Evolutionary conservation across 805 yeast genomes (phyloP).

Genomic region (Jamesozyma gamospora): DNA sequence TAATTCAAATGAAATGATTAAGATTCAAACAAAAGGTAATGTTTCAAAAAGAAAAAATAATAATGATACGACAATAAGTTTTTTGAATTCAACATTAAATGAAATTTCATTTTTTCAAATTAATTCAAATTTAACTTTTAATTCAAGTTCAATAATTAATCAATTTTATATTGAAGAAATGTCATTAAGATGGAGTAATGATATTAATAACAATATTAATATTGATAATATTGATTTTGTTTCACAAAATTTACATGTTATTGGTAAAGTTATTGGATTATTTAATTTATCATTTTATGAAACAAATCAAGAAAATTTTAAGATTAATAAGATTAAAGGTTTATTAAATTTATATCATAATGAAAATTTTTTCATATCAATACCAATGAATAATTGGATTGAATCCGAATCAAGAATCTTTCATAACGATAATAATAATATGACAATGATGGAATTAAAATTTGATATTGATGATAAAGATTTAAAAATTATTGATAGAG

Average conservation of each 20-base stretch:
- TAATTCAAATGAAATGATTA: constrained; percentile 13
- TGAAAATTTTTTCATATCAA: constrained; percentile 34
- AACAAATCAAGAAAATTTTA: constrained; percentile 16
- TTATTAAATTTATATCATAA: constrained; percentile 32
- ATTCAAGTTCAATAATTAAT: constrained; percentile 22
- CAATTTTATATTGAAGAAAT: constrained; percentile 32
- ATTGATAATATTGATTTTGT: no score
- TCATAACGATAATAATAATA: constrained; percentile 11
- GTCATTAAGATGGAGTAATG: constrained; percentile 28
- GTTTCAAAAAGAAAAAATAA: constrained; percentile 2
- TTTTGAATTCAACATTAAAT: constrained; percentile 10
- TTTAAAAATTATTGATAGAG: constrained; percentile 33
- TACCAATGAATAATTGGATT: constrained; percentile 38
- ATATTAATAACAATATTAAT: no score
- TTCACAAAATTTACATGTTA: constrained; percentile 27
- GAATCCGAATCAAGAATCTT: constrained; percentile 31
- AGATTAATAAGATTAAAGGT: constrained; percentile 35
- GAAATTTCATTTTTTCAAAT: constrained; percentile 16
- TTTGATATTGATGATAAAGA: constrained; percentile 36
- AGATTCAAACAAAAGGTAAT: constrained; percentile 12
- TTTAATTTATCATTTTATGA: constrained; percentile 28
- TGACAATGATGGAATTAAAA: constrained; percentile 28
- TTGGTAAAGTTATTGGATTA: constrained; percentile 31
- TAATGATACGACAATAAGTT: constrained; percentile 2
- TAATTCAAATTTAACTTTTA: constrained; percentile 15